Evolutionary conservation across 73 alveolate genomes (phyloP).

Genomic region (Halteria grandinella): DNA sequence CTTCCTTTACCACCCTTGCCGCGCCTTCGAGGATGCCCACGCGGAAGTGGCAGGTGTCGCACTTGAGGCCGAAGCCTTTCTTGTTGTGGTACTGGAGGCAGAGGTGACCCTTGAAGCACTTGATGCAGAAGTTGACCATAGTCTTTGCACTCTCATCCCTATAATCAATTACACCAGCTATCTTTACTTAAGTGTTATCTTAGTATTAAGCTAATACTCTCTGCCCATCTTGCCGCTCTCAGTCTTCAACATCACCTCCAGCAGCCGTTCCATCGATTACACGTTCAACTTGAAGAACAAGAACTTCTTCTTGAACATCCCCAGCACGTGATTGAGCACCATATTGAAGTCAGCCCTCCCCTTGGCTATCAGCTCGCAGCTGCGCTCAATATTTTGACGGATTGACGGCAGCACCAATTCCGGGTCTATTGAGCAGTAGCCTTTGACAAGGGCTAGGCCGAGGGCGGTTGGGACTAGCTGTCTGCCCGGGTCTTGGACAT

Average conservation of each 20-base stretch:
- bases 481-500: conserved; percentile 89
- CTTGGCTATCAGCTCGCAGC: conserved; percentile 91
- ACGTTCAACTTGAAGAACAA: conserved; percentile 78
- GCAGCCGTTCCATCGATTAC: conserved; percentile 28
- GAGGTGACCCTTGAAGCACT: conserved; percentile 78
- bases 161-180: neutral
- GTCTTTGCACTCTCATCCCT: conserved; percentile 39
- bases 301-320: conserved; percentile 92
- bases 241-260: neutral
- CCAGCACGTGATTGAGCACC: conserved; percentile 91
- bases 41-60: conserved; percentile 79
- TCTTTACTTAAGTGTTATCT: conserved; percentile 13
- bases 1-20: conserved; percentile 61
- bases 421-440: conserved; percentile 96
- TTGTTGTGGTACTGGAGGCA: conserved; percentile 70
- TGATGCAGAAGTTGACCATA: conserved; percentile 74
- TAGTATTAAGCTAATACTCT: neutral
- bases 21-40: conserved; percentile 63
- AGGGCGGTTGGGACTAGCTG: conserved; percentile 95
- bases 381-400: conserved; percentile 95
- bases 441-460: conserved; percentile 98
- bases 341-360: conserved; percentile 90
- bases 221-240: neutral
- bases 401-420: conserved; percentile 97
- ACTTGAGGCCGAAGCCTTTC: conserved; percentile 76